Base-by-base conservation (phyloP, 495 filamentous ascomycete species). In the Neurospora tetrasperma region DNA sequence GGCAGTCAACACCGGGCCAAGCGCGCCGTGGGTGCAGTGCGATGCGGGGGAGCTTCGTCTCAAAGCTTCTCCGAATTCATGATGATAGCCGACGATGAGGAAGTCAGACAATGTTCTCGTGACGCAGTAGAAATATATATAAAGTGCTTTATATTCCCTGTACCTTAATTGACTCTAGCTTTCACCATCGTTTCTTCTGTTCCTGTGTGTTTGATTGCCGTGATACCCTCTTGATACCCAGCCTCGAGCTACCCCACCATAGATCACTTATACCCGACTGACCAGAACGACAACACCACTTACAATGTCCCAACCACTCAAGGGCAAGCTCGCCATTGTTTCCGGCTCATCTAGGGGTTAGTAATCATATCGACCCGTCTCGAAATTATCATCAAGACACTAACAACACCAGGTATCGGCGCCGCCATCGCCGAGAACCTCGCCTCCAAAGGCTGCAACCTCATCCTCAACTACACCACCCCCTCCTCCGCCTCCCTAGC, bases 371-470 rank as follows among this genome's bases (percentile, higher is more conserved):
- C n/a, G n/a, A n/a, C n/a, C n/a, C n/a, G n/a, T n/a, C n/a, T n/a
- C n/a, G n/a, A n/a, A n/a, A n/a, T n/a, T n/a, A n/a, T n/a, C n/a
- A n/a, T n/a, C 66, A 14, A 71, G 42, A 73, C 38, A 73, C 72
- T 71, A 70, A 23, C 78, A 73, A 71, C n/a, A 23, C 20, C 27
- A 96, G 94, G 94, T 75, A 97, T 97, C 78, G 94, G 94, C 69
- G 91, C 89, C 72, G 91, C 92, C n/a, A 93, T 94, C 76, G 90
- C 89, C 44, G 87, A 86, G 69, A 95, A 96, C 76, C 89, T 94
- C 18, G 92, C 92, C 31, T 84, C 86, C 46, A 93, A 94, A 82
- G 92, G 92, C 74, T 87, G 85, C 77, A 86, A 87, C 18, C 83
- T 94, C 5, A 82, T 94, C 38, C 82, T 94, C 35, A 91, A 90